Percentiles rank a stretch among this genome's conserved stretches.
Conservation (phyloP, 768 basidiomycete species). For the Chalciporus sphaerocephalus region DNA sequence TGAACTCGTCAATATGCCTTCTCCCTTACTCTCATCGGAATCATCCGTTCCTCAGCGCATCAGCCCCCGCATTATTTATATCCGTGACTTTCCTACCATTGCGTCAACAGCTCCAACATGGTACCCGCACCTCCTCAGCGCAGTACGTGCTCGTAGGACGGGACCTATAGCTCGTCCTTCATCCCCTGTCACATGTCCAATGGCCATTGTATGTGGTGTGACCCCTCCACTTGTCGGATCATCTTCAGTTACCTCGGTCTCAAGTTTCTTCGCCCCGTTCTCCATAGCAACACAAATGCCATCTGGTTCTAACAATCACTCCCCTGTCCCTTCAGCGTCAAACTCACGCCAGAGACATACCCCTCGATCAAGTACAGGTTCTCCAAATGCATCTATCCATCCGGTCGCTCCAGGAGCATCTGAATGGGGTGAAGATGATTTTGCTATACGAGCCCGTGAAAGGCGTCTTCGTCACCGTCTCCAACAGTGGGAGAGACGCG, state of each 20-base stretch:
- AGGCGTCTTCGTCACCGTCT: conserved; percentile 67
- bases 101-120: conserved; percentile 67
- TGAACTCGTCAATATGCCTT: conserved; percentile 62
- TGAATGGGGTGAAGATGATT: conserved; percentile 66
- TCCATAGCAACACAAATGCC: conserved; percentile 12
- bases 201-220: conserved; percentile 84
- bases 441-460: conserved; percentile 64
- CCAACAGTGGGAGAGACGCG: conserved; percentile 66
- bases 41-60: conserved; percentile 20
- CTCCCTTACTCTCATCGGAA: conserved; percentile 26
- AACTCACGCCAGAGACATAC: conserved; percentile 13
- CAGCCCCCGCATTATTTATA: conserved; percentile 72
- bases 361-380: conserved; percentile 17
- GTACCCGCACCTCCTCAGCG: conserved; percentile 76
- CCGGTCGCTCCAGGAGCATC: conserved; percentile 11
- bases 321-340: not conserved
- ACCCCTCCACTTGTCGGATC: conserved; percentile 69
- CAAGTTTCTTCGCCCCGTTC: conserved; percentile 9
- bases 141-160: conserved; percentile 72
- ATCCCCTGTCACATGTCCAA: conserved; percentile 62
- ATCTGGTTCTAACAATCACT: not conserved
- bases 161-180: conserved; percentile 57
- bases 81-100: conserved; percentile 78
- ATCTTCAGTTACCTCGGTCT: conserved; percentile 14
- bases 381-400: conserved; percentile 27